A percentile compares a stretch with the other conserved stretches of the same genome.
phyloP scores from a whole-genome alignment of 1,284 basidiomycete species.

The Puccinia brachypodii region DNA sequence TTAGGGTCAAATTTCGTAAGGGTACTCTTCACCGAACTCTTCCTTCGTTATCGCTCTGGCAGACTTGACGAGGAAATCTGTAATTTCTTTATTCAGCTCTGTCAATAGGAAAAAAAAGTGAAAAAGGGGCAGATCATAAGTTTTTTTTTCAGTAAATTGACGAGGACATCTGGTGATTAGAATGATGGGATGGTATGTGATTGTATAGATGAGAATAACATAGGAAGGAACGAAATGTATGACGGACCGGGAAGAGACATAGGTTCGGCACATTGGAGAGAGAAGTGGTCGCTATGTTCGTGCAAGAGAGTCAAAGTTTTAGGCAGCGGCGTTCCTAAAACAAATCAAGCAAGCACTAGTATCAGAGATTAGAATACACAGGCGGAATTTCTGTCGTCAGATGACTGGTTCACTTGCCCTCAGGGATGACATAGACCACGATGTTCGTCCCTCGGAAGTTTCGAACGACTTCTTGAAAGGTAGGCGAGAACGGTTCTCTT shows the following conservation, averaged over 20 bases:
- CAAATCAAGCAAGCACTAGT: neutral
- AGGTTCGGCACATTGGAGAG: slow-evolving; percentile 42
- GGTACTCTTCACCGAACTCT: slow-evolving; percentile 39
- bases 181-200: neutral
- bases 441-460: slow-evolving; percentile 46
- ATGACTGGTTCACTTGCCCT: slow-evolving; percentile 12
- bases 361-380: neutral
- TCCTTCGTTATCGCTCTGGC: slow-evolving; percentile 35
- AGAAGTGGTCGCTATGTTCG: slow-evolving; percentile 48
- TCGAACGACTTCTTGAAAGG: slow-evolving; percentile 46
- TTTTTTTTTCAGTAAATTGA: neutral
- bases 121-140: neutral
- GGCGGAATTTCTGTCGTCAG: too few species aligned
- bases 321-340: slow-evolving; percentile 19
- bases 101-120: neutral
- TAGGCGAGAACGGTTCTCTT: slow-evolving; percentile 44
- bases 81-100: slow-evolving; percentile 48
- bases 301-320: slow-evolving; percentile 42
- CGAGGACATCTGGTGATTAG: neutral
- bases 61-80: slow-evolving; percentile 19
- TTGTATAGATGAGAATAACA: too few species aligned
- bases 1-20: slow-evolving; percentile 47
- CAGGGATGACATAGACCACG: slow-evolving; percentile 35
- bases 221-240: neutral
- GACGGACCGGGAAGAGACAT: slow-evolving; percentile 35